Percentiles rank a stretch among this genome's conserved stretches.
Conservation (phyloP, 1,139 yeast genomes). For the Arxiozyma slooffiae region DNA sequence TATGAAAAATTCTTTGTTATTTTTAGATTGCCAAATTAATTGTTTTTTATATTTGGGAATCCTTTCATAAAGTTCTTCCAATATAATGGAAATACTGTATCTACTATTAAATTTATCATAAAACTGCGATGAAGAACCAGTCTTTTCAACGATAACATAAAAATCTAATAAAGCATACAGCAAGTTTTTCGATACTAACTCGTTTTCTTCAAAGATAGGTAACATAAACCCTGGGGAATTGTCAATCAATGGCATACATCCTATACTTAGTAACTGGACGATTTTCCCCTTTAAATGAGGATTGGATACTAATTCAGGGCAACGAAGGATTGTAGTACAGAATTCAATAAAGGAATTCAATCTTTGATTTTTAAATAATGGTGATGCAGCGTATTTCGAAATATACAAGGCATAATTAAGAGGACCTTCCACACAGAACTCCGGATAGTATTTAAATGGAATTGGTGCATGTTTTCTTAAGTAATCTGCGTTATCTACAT, state of each 20-base stretch:
- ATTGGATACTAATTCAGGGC: constrained; percentile 79
- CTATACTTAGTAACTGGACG: constrained; percentile 71
- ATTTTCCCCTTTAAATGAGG: constrained; percentile 86
- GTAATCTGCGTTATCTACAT: constrained; percentile 63
- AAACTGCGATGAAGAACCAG: constrained; percentile 91
- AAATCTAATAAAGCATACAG: constrained; percentile 78
- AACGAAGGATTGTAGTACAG: constrained; percentile 62
- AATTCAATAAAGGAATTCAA: constrained; percentile 59
- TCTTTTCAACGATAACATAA: constrained; percentile 89
- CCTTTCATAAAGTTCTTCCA: constrained; percentile 71
- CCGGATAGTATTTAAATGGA: constrained; percentile 85
- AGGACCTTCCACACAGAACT: constrained; percentile 76
- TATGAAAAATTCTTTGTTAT: constrained; percentile 72
- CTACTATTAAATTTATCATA: constrained; percentile 92
- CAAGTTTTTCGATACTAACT: constrained; percentile 53
- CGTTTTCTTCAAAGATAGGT: constrained; percentile 52
- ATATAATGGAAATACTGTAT: constrained; percentile 71
- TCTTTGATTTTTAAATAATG: constrained; percentile 46
- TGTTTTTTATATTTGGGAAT: constrained; percentile 58
- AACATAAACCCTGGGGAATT: constrained; percentile 69
- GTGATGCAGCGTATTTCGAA: constrained; percentile 50
- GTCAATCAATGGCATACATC: constrained; percentile 52
- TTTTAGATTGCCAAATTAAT: constrained; percentile 54
- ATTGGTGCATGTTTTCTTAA: constrained; percentile 53
- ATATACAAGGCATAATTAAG: constrained; percentile 62